Base-by-base conservation (phyloP, 805 yeast species). In the Yamadazyma ubonensis region DNA sequence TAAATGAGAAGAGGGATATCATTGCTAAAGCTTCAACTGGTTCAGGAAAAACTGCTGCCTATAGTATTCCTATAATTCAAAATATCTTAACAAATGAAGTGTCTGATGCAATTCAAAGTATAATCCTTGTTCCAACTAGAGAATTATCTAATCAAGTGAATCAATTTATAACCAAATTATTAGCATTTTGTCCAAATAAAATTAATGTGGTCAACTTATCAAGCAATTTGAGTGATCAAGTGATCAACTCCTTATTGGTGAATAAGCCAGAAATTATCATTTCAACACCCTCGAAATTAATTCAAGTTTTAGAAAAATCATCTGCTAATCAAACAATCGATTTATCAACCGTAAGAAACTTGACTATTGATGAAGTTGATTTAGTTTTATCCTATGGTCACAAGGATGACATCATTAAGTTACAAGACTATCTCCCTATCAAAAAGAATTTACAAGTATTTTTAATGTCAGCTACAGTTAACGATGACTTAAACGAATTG, bases 331-430 rank as follows among this genome's bases (percentile, higher is more conserved):
- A 35, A 15, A 53, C 68, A 29, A 59, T 86, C 12, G 73, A 78
- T 38, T 66, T 84, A 39, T 71, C 75, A 17, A 61, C 71, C 20
- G 71, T 93, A 41, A 74, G 75, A 45, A 86, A 77, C 55, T 64
- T 93, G 34, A 95, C 88, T 21, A 85, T 91, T 46, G 99, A 93
- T 67, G 99, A 93, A 64, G 98, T 93, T 20, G 99, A 93, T 66
- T 73, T 93, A 51, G 78, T 93, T 33, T 66, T 87, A 36, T 83
- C 95, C 2, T 93, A 86, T 60, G 99, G 99, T 17, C 88, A 93
- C 59, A 77, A 81, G 49, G 95, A 87, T 6, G 99, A 93, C 63
- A 70, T 91, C 46, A 68, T 76, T 29, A 76, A 74, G 52, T 74
- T 93, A 47, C 73, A 84, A 6, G 69, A 73, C 18, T 75, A 63